A percentile compares a stretch with the other conserved stretches of the same genome.
These are phyloP conservation scores for Plasmodium adleri DNA, from an alignment of 169 alveolate species.

Conservation along the genomic window DNA sequence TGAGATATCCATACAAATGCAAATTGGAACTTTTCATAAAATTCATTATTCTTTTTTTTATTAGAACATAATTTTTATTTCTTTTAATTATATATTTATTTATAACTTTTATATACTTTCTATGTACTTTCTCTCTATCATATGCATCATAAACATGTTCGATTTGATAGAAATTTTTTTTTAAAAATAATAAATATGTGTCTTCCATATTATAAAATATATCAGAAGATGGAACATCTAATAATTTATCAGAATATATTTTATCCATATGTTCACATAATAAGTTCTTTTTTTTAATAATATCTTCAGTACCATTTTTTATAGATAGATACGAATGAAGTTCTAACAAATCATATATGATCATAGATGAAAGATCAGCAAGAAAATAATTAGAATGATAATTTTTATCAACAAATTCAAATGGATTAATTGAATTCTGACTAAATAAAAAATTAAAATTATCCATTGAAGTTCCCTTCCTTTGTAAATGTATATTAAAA, in stretches of 20 bases:
- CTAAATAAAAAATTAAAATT: constrained; percentile 84
- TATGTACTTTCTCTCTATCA: constrained; percentile 10
- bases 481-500: constrained; percentile 87
- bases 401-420: constrained; percentile 78
- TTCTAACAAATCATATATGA: constrained; percentile 71
- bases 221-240: constrained; percentile 6
- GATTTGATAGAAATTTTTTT: constrained; percentile 20
- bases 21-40: no score
- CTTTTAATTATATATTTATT: constrained; percentile 34
- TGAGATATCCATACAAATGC: no score
- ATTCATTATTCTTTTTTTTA: background rate
- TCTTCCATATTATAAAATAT: constrained; percentile 27
- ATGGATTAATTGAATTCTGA: constrained; percentile 88
- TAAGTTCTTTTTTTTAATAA: constrained; percentile 10
- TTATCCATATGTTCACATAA: constrained; percentile 23
- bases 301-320: constrained; percentile 45
- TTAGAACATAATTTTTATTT: constrained; percentile 6
- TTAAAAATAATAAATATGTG: constrained; percentile 36
- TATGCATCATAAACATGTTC: constrained; percentile 39
- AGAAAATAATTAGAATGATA: constrained; percentile 80
- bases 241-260: constrained; percentile 43
- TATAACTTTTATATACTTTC: constrained; percentile 4
- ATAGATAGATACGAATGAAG: constrained; percentile 73
- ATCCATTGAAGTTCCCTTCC: constrained; percentile 92
- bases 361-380: constrained; percentile 74